Evolutionary conservation across 2,329 filamentous ascomycete genomes (phyloP).

Genomic region (Elsinoe batatas): DNA sequence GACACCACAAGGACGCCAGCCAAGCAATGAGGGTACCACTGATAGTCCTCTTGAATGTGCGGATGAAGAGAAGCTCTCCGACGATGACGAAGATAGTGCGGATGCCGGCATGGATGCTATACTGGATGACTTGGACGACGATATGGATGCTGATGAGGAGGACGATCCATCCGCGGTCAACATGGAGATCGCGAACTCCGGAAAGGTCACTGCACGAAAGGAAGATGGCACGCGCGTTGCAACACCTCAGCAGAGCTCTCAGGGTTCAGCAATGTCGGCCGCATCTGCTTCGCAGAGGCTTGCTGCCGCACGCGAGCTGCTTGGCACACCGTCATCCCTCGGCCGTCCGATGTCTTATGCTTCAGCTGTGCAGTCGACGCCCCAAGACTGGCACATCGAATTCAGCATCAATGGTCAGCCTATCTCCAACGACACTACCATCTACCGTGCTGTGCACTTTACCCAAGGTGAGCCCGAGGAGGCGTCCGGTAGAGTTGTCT

Average conservation of each 20-base stretch:
- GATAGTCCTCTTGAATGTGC: slow-evolving; percentile 73
- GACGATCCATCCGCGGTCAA: slow-evolving; percentile 81
- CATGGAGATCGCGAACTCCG: slow-evolving; percentile 75
- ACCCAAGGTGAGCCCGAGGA: slow-evolving; percentile 54
- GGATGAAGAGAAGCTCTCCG: slow-evolving; percentile 76
- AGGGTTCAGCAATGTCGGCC: slow-evolving; percentile 21
- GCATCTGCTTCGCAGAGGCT: slow-evolving; percentile 25
- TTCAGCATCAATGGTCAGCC: slow-evolving; percentile 79
- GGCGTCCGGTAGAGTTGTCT: slow-evolving; percentile 64
- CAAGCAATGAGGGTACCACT: slow-evolving; percentile 51
- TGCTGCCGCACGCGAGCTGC: slow-evolving; percentile 26
- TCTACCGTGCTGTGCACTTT: slow-evolving; percentile 86
- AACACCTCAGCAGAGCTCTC: slow-evolving; percentile 59
- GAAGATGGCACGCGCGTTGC: slow-evolving; percentile 82
- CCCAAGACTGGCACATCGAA: slow-evolving; percentile 95
- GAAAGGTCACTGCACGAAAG: slow-evolving; percentile 81
- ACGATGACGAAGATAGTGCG: slow-evolving; percentile 43
- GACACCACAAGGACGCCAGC: slow-evolving; percentile 42
- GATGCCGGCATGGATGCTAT: slow-evolving; percentile 66
- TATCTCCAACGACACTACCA: slow-evolving; percentile 84
- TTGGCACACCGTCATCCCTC: slow-evolving; percentile 38
- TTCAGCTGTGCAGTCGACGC: slow-evolving; percentile 66
- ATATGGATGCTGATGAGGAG: slow-evolving; percentile 59
- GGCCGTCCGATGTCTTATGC: slow-evolving; percentile 68
- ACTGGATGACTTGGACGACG: slow-evolving; percentile 80